Evolutionary conservation across 1,284 basidiomycete species (phyloP), one percentile per base, ranked within the genome.

Genomic region (Ceratorhiza oryzae-sativae): DNA sequence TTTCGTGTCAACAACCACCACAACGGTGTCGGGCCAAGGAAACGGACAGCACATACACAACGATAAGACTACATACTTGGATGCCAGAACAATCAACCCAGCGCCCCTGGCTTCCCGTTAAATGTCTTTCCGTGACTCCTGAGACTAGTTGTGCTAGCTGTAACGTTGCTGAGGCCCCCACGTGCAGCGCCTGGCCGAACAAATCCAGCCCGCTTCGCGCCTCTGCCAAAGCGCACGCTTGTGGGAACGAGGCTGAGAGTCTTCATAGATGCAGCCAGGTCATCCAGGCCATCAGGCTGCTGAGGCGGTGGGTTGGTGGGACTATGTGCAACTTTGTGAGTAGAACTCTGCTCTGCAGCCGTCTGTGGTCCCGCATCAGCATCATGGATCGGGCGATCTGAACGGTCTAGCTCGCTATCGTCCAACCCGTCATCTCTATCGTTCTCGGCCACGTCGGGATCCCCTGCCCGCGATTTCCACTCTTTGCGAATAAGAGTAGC

Each of bases 401-500:
- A 76, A 45, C 27, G 83, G 79, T 82, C 82, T 49, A 77, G 81
- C 71, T 55, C 51, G 2, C 15, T 49, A 1, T 48, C 59, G 32
- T 65, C 73, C 55, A 36, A 36, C 48, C 60, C 62, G n/a, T 74
- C 65, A 58, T 62, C 34, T 56, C 82, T 83, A 49, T 86, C 82
- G 3, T 85, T 77, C 75, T 39, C 25, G 36, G n/a, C 53, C n/a
- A 75, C 74, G 25, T 53, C 62, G 1, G 65, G 46, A 30, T 55
- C 71, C 59, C 51, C 42, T 10, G 32, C 48, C 23, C 76, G 71
- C 3, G 73, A 59, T 49, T 87, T 90, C 91, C 91, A 93, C 63
- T 86, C 82, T 32, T 85, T 85, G 30, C 91, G 82, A 68, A 93
- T 83, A 81, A 93, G 82, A 77, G 90, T 92, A 8, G 86, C 91